These are phyloP conservation scores for Isoetes taiwanensis DNA, from an alignment of 75 land plant species.

Conservation along the genomic window DNA sequence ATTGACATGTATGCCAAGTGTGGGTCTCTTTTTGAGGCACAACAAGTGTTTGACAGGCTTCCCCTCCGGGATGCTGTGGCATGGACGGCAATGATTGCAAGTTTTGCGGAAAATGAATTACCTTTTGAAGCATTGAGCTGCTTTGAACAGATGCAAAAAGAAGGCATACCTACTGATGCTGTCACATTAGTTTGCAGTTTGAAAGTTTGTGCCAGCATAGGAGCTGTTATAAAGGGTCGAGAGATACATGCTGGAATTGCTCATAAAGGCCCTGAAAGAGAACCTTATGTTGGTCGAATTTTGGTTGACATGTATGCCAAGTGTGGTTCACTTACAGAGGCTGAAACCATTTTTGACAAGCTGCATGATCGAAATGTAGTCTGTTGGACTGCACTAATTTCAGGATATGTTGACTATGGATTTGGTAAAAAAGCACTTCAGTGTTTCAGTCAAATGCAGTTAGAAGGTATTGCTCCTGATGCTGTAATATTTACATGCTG, in stretches of 20 bases:
- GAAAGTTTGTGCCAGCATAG: constrained; percentile 19
- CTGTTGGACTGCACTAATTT: constrained; percentile 41
- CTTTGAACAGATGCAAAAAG: constrained; percentile 35
- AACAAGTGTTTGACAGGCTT: too few relatives aligned
- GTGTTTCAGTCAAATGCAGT: constrained; percentile 29
- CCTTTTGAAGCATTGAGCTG: too few relatives aligned
- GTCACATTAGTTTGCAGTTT: constrained; percentile 32
- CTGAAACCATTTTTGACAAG: constrained; percentile 22
- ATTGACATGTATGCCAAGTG: too few relatives aligned
- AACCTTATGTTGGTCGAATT: constrained; percentile 34
- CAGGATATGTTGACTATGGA: constrained; percentile 47
- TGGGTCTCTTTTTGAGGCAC: too few relatives aligned
- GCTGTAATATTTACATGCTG: constrained; percentile 33
- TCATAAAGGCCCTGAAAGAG: constrained; percentile 15
- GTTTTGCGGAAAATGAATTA: too few relatives aligned
- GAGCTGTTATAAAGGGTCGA: constrained; percentile 23
- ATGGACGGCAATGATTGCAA: too few relatives aligned
- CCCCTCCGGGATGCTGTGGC: too few relatives aligned
- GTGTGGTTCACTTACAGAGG: constrained; percentile 31
- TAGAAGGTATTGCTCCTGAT: constrained; percentile 25
- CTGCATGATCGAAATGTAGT: constrained; percentile 22
- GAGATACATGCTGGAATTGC: constrained; percentile 33
- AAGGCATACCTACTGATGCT: constrained; percentile 25
- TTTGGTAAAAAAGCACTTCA: constrained; percentile 23
- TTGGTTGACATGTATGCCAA: constrained; percentile 44